Percentiles rank a stretch among this genome's conserved stretches.
Evolutionary conservation across 305 asterid species (phyloP).

Genomic region (Fraxinus ornus): DNA sequence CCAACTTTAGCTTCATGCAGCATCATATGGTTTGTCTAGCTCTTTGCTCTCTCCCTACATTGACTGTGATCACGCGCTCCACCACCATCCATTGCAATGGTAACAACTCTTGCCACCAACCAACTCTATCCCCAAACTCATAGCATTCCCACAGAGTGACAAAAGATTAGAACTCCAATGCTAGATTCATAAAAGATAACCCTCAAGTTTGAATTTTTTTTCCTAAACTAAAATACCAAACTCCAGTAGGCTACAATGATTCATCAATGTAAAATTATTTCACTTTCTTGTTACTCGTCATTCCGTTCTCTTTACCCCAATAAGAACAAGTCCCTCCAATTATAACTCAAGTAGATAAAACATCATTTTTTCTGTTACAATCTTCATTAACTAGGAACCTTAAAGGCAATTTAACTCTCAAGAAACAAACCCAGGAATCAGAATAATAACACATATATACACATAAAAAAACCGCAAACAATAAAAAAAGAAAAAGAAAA

Average conservation of each 20-base stretch:
- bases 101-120: not conserved
- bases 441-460: not conserved
- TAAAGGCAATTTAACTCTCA: not conserved
- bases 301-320: not conserved
- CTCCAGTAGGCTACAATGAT: not conserved
- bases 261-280: not conserved
- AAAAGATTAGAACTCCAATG: not conserved
- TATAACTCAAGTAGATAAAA: not conserved
- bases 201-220: not conserved
- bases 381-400: conserved; percentile 10
- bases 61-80: not conserved
- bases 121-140: not conserved
- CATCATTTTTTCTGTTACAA: not conserved
- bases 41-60: not conserved
- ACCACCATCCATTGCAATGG: not conserved
- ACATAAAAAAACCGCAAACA: not conserved
- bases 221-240: conserved; percentile 6
- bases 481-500: not conserved
- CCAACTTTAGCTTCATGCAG: not conserved
- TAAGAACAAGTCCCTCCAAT: conserved; percentile 5
- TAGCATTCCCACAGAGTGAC: not conserved
- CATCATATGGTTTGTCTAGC: not conserved
- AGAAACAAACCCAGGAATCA: conserved; percentile 24
- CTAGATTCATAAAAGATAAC: not conserved
- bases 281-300: not conserved